Percentiles rank a stretch among this genome's conserved stretches.
Evolutionary conservation across 2,329 filamentous ascomycete genomes (phyloP).

Genomic region (Fusarium falciforme): DNA sequence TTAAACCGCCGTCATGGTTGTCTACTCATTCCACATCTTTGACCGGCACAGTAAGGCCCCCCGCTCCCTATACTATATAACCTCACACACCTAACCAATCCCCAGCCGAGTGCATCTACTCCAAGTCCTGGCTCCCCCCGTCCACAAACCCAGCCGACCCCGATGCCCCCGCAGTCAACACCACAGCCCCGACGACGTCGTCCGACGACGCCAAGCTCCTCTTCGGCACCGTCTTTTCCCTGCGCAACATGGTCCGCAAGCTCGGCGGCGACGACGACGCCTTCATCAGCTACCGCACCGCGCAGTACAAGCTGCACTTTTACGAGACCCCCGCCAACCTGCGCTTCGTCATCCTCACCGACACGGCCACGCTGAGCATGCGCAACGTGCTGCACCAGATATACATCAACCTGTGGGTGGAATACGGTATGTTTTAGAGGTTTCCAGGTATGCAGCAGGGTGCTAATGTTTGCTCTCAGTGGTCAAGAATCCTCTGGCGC

Average conservation of each 20-base stretch:
- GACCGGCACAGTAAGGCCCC: constrained; percentile 87
- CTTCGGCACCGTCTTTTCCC: constrained; percentile 95
- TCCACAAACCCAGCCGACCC: constrained; percentile 50
- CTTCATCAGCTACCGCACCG: constrained; percentile 93
- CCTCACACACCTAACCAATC: constrained; percentile 20
- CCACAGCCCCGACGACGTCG: constrained; percentile 45
- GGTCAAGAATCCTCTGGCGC: constrained; percentile 76
- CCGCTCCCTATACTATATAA: not conserved
- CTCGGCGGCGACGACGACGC: constrained; percentile 93
- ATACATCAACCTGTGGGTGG: constrained; percentile 97
- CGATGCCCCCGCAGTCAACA: constrained; percentile 1
- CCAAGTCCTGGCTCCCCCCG: constrained; percentile 79
- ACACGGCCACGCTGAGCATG: constrained; percentile 89
- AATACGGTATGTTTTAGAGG: constrained; percentile 75
- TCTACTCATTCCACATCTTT: constrained; percentile 99
- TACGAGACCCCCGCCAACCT: constrained; percentile 97
- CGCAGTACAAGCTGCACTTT: constrained; percentile 97
- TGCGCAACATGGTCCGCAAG: constrained; percentile 97
- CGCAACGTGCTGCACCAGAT: constrained; percentile 96
- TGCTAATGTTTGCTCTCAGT: constrained; percentile 55
- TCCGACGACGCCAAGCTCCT: constrained; percentile 95
- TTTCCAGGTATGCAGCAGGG: not conserved
- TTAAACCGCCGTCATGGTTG: constrained; percentile 73
- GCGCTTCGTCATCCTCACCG: constrained; percentile 96
- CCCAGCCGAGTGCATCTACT: constrained; percentile 98